Conservation (phyloP, 441 rosid genomes). For the Viola pubescens region DNA sequence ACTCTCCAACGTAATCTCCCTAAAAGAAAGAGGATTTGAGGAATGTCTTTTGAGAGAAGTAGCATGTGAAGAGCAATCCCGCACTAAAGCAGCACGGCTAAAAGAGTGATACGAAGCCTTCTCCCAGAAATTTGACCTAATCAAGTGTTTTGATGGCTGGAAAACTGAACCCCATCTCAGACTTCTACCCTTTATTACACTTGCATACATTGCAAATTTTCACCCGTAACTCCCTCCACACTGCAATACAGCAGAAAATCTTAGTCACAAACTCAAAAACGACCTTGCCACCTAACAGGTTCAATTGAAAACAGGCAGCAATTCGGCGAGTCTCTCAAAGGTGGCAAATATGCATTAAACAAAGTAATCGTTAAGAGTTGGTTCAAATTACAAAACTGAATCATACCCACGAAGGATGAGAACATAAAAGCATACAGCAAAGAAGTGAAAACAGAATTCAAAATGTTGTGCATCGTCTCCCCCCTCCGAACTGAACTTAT, state of each 20-base stretch:
- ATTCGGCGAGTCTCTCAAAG: too few species aligned
- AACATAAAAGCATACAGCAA: too few species aligned
- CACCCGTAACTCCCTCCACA: slow-evolving; percentile 18
- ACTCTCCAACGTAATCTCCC: slow-evolving; percentile 22
- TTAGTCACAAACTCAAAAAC: not conserved
- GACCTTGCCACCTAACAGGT: too few species aligned
- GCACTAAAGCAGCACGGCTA: slow-evolving; percentile 16
- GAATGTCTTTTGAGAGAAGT: slow-evolving; percentile 32
- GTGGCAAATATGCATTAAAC: too few species aligned
- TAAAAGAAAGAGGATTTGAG: slow-evolving; percentile 24
- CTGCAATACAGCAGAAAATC: slow-evolving; percentile 11
- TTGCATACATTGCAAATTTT: slow-evolving; percentile 58
- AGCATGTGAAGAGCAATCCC: slow-evolving; percentile 20
- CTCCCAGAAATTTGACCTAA: slow-evolving; percentile 30
- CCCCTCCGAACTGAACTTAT: too few species aligned
- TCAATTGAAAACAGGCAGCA: too few species aligned
- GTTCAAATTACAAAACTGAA: too few species aligned
- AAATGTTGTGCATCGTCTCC: too few species aligned
- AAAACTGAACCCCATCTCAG: slow-evolving; percentile 48
- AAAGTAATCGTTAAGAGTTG: too few species aligned
- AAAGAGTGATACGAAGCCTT: slow-evolving; percentile 21
- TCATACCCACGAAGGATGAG: too few species aligned
- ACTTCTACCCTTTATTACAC: slow-evolving; percentile 42
- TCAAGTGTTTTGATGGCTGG: slow-evolving; percentile 36
- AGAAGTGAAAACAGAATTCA: too few species aligned